phyloP scores from a whole-genome alignment of 352 stramenopile genomes.

The Pythium insidiosum region DNA sequence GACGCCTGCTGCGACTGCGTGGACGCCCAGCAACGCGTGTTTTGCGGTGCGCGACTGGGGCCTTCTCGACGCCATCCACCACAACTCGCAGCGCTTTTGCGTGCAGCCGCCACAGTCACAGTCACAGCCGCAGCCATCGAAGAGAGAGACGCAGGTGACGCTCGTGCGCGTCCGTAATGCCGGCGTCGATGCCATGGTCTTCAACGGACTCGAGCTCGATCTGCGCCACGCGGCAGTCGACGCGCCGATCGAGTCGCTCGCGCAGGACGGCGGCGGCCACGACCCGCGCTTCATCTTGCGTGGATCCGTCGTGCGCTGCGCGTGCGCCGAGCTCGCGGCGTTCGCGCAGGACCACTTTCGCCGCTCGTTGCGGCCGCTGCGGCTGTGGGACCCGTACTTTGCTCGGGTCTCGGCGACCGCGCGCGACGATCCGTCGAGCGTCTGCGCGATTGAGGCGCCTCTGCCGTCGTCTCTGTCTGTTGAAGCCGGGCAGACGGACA shows the following conservation, averaged over 20 bases:
- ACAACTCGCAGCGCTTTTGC: no score
- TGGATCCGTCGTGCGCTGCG: constrained; percentile 6
- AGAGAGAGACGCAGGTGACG: no score
- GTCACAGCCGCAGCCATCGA: no score
- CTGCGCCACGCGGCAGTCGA: constrained; percentile 16
- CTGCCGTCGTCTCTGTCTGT: neutral
- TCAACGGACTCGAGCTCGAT: constrained; percentile 46
- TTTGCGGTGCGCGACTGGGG: no score
- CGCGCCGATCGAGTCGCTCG: constrained; percentile 17
- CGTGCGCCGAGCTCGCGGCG: constrained; percentile 4
- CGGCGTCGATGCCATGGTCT: constrained; percentile 16
- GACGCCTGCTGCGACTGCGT: no score
- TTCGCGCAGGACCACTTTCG: neutral
- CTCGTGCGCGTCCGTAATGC: constrained; percentile 20
- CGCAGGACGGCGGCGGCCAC: constrained; percentile 23
- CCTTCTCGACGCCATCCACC: no score
- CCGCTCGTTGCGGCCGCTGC: neutral
- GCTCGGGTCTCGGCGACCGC: neutral
- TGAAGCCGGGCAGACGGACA: no score
- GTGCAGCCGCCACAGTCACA: no score
- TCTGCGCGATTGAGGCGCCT: neutral
- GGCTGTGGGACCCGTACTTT: neutral
- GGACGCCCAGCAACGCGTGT: no score
- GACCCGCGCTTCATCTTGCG: constrained; percentile 23
- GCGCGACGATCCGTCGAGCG: neutral